phyloP scores from a whole-genome alignment of 768 basidiomycete genomes.

The Dacryopinax spathularia region DNA sequence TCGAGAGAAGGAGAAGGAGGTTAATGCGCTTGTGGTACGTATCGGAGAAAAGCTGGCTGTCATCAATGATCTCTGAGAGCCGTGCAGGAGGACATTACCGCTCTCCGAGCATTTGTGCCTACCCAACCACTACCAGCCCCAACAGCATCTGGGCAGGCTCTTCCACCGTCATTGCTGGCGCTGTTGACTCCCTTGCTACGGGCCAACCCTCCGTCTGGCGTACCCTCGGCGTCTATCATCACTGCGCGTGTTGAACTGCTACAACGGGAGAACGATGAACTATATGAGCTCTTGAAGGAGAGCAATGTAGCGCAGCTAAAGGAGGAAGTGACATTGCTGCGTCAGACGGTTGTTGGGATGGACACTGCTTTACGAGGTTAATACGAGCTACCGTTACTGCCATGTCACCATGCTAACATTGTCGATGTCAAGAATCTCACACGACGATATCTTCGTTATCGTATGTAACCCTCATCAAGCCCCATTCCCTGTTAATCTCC shows the following conservation, averaged over 20 bases:
- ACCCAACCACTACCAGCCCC: conserved; percentile 37
- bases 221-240: conserved; percentile 51
- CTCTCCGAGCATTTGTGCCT: conserved; percentile 47
- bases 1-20: conserved; percentile 58
- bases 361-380: conserved; percentile 66
- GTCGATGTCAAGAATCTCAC: conserved; percentile 50
- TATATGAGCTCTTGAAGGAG: conserved; percentile 58
- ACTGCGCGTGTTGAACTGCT: conserved; percentile 56
- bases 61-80: conserved; percentile 7
- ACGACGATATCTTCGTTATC: conserved; percentile 52
- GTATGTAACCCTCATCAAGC: conserved; percentile 33
- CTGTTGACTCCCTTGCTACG: conserved; percentile 51
- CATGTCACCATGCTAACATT: neutral
- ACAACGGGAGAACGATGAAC: conserved; percentile 78
- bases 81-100: conserved; percentile 55
- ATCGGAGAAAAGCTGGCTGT: neutral
- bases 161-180: conserved; percentile 58
- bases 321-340: conserved; percentile 61
- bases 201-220: conserved; percentile 32
- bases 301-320: conserved; percentile 70
- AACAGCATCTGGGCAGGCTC: conserved; percentile 44
- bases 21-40: conserved; percentile 58
- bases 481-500: neutral
- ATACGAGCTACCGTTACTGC: conserved; percentile 1
- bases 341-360: conserved; percentile 50